Base-by-base conservation (phyloP, 495 filamentous ascomycete genomes). In the Astrothelium macrocarpum region DNA sequence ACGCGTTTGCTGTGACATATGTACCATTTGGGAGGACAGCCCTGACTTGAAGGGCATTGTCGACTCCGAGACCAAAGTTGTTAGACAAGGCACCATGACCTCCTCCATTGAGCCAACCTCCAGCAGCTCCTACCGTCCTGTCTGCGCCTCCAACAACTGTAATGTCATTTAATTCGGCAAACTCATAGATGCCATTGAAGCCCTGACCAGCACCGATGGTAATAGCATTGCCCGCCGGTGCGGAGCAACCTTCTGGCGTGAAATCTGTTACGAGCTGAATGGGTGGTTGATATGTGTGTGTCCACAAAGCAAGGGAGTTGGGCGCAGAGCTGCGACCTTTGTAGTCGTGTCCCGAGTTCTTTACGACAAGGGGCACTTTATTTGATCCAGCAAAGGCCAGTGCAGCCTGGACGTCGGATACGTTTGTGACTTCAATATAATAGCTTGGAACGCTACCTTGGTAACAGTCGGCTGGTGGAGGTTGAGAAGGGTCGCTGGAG, bases 21-120 rank as follows among this genome's bases (percentile, higher is more conserved):
- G 31, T 62, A 45, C 69, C 69, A 29, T 65, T 42, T 10, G 69
- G 46, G 5, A 65, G n/a, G 2, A 71, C 67, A 3, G 65, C 67
- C 43, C 63, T 56, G n/a, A 45, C 42, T 32, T 64, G 28, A 16
- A 71, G 53, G 1, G 65, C 53, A 25, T 69, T 62, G 32, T 71
- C 67, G 29, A 64, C 62, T 12, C 63, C 66, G 2, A 71, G 59
- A 5, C 67, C 69, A 36, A 62, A 62, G 0, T 25, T 59, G 34
- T 53, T 31, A 1, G 63, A 64, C 31, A 59, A 4, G 1, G 66
- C 56, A 11, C 60, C 53, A 34, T 70, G 66, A 2, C 68, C 68
- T 7, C 68, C 68, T 29, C 68, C 65, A 18, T 56, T 31, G 1
- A 63, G 53, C 60, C 65, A 70, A 2, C 68, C 68, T 2, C 68